Conservation (phyloP, 306 rosid species). For the Glycine latifolia region DNA sequence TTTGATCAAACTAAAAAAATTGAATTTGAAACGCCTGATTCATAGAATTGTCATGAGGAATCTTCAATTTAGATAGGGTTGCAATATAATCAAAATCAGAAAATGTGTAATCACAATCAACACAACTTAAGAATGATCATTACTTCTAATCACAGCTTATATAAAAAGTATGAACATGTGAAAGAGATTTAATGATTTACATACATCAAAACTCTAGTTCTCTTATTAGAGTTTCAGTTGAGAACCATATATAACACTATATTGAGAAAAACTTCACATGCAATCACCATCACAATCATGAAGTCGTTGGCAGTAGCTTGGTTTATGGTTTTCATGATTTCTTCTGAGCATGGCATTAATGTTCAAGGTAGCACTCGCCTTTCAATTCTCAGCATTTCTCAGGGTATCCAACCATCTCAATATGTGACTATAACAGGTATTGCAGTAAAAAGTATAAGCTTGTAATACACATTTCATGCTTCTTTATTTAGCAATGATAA, state of each 20-base stretch:
- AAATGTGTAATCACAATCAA: slow-evolving; percentile 1
- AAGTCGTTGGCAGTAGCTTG: slow-evolving; percentile 54
- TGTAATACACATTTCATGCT: neutral
- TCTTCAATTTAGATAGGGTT: slow-evolving; percentile 5
- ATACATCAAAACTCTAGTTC: neutral
- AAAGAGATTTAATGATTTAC: slow-evolving; percentile 46
- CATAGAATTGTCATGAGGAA: slow-evolving; percentile 47
- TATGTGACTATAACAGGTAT: slow-evolving; percentile 76
- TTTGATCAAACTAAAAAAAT: neutral
- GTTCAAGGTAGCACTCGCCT: slow-evolving; percentile 62
- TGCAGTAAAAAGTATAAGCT: neutral
- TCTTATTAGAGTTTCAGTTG: neutral
- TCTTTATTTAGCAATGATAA: neutral
- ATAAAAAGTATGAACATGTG: slow-evolving; percentile 45
- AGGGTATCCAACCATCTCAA: slow-evolving; percentile 49
- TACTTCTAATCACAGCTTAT: slow-evolving; percentile 35
- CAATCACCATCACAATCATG: slow-evolving; percentile 41
- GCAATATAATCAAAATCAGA: slow-evolving; percentile 28
- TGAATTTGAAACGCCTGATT: slow-evolving; percentile 17
- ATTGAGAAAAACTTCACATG: slow-evolving; percentile 39
- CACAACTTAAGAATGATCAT: slow-evolving; percentile 51
- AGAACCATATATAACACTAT: slow-evolving; percentile 41
- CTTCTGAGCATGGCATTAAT: slow-evolving; percentile 36
- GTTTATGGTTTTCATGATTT: slow-evolving; percentile 49
- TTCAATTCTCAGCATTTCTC: slow-evolving; percentile 42